Conservation (phyloP, 345 rosid genomes). For the Moricandia moricandioides region DNA sequence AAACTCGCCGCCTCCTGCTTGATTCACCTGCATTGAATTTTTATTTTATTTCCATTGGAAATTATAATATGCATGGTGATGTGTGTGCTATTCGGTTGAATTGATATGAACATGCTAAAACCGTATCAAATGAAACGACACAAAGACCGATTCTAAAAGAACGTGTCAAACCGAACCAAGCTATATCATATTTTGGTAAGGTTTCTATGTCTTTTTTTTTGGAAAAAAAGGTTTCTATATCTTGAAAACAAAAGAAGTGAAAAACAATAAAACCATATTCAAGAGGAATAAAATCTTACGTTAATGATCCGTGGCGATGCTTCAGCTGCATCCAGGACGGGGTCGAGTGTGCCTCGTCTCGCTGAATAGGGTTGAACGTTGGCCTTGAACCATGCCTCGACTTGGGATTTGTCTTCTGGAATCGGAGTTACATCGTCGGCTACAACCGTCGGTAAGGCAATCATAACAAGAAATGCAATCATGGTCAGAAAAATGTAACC, state of each 20-base stretch:
- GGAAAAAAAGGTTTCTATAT: neutral
- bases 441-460: constrained; percentile 15
- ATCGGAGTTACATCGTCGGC: constrained; percentile 34
- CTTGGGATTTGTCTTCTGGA: constrained; percentile 35
- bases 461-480: constrained; percentile 10
- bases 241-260: neutral
- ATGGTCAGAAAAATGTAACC: neutral
- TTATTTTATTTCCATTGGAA: neutral
- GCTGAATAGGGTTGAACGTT: constrained; percentile 27
- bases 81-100: neutral
- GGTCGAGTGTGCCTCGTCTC: constrained; percentile 45
- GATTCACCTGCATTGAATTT: constrained; percentile 20
- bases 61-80: neutral
- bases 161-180: neutral
- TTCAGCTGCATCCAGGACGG: constrained; percentile 50
- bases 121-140: neutral
- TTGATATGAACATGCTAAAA: neutral
- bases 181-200: neutral
- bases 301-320: constrained; percentile 30
- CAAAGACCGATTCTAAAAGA: neutral
- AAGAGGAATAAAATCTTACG: constrained; percentile 28
- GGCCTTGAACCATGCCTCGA: constrained; percentile 44
- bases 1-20: constrained; percentile 40
- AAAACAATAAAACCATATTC: neutral
- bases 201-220: neutral